Evolutionary conservation across 768 basidiomycete genomes (phyloP).

Genomic region (Stropharia rugosoannulata): DNA sequence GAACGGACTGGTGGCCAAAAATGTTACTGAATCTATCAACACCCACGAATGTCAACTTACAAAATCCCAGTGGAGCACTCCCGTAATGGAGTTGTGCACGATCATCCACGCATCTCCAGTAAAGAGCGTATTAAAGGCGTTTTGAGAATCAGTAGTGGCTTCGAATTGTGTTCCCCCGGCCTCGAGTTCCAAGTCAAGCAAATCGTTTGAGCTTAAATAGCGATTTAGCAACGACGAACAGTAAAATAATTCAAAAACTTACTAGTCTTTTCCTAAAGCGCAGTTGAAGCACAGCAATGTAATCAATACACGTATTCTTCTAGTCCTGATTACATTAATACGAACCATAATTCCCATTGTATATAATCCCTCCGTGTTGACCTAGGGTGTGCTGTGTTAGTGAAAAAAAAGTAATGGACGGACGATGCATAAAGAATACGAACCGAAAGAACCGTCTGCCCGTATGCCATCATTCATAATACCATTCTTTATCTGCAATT

Average conservation of each 20-base stretch:
- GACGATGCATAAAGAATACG: background rate
- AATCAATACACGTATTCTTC: background rate
- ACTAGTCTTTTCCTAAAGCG: conserved; percentile 44
- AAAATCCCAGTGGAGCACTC: conserved; percentile 70
- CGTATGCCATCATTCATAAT: conserved; percentile 61
- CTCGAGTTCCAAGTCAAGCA: conserved; percentile 59
- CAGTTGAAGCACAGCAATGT: conserved; percentile 17
- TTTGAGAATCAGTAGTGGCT: conserved; percentile 38
- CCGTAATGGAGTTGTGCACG: conserved; percentile 53
- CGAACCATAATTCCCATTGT: conserved; percentile 71
- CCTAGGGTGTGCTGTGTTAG: conserved; percentile 20
- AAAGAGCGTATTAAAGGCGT: conserved; percentile 55
- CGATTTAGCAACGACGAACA: background rate
- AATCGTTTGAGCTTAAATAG: conserved; percentile 52
- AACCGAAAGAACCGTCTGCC: conserved; percentile 49
- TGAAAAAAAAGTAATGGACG: background rate
- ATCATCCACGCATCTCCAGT: conserved; percentile 72
- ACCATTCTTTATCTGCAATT: conserved; percentile 47
- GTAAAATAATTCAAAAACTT: conserved; percentile 9
- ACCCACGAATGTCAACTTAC: conserved; percentile 35
- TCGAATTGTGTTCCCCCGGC: conserved; percentile 59
- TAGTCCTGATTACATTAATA: background rate
- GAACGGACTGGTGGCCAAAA: conserved; percentile 44
- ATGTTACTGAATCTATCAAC: background rate
- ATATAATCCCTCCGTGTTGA: conserved; percentile 64